Evolutionary conservation across 1,139 yeast genomes (phyloP), one percentile per base, ranked within the genome.

Genomic region (Taphrina pruni): DNA sequence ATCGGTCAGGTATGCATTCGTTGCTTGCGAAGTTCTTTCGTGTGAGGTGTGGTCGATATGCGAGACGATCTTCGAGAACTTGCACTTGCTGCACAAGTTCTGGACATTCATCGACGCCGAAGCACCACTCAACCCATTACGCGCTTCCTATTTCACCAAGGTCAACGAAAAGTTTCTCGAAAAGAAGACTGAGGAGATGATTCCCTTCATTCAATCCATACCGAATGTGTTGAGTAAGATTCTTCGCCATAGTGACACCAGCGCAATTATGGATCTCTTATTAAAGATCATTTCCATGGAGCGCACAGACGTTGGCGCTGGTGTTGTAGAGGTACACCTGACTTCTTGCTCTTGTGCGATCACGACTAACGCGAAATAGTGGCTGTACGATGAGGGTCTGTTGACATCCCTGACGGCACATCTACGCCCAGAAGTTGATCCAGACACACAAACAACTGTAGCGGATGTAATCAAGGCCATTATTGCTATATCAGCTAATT

Each of bases 21-120:
- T 93, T 72, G 94, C 97, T 3, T 90, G 97, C 0, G 99, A 95
- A 77, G 88, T 94, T 57, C 82, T 94, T 56, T 87, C 94, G 69
- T 92, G 96, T 4, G 98, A 94, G 76, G 95, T 92, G 7, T 94
- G 97, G 97, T 89, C 96, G 4, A 83, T 95, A 50, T 90, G 97
- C 4, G 97, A 94, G 74, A 88, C 97, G 0, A 88, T 94, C 65
- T 88, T 94, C 88, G 95, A 90, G 75, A 86, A 87, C 71, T 82
- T 86, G 1, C 83, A 82, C 21, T 82, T 90, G 65, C 79, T 95
- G 72, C 85, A 86, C 71, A 86, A 84, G 75, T 81, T 94, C 69
- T 94, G 99, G 99, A 79, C 86, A 36, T 82, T 93, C 32, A 82
- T 94, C 72, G 96, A 90, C 74, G 81, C 80, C 68, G 81, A 82